Base-by-base conservation (phyloP, 495 filamentous ascomycete genomes). In the Aspergillus ostianus region DNA sequence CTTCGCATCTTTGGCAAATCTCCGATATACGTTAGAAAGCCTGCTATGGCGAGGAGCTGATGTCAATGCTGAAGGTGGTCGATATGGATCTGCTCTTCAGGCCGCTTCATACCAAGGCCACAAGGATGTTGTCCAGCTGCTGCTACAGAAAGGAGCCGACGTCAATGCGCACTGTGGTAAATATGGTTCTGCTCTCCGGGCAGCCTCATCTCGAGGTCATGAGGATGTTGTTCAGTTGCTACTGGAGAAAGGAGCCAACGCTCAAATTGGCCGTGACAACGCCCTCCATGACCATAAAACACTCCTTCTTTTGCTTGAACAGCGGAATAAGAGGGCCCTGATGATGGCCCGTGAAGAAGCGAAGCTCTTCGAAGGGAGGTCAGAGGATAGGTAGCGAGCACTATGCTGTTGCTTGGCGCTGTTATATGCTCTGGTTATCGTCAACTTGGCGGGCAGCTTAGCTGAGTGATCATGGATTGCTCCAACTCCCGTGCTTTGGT, bases 141-240 rank as follows among this genome's bases (percentile, higher is more conserved):
- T 74, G 21, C 48, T 70, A 23, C 47, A 69, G 5, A 53, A 55
- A 49, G 53, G 67, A 12, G 61, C 61, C 44, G 62, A 67, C 59
- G 48, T 63, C 23, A 63, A 64, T 56, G 57, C 47, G 30, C 23
- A 57, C 9, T 46, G 57, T 15, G 59, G 60, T 2, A 6, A 55
- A 10, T 65, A 47, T 46, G 61, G 58, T 46, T 68, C 32, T 54
- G 66, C 70, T n/a, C 60, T 67, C 32, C 41, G 48, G 18, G 62
- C 56, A 46, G 62, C 63, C 6, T 63, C 59, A 29, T 46, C 54
- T 21, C 6, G 56, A 21, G 72, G 62, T 1, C 30, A 52, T 26
- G 20, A 56, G 10, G 20, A 61, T 12, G 21, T 61, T 10, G 57
- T 72, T 2, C 50, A 67, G 32, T 4, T 60, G 4, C 55, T 74